Base-by-base conservation (phyloP, 768 basidiomycete species). In the Phanerochaete carnosa region DNA sequence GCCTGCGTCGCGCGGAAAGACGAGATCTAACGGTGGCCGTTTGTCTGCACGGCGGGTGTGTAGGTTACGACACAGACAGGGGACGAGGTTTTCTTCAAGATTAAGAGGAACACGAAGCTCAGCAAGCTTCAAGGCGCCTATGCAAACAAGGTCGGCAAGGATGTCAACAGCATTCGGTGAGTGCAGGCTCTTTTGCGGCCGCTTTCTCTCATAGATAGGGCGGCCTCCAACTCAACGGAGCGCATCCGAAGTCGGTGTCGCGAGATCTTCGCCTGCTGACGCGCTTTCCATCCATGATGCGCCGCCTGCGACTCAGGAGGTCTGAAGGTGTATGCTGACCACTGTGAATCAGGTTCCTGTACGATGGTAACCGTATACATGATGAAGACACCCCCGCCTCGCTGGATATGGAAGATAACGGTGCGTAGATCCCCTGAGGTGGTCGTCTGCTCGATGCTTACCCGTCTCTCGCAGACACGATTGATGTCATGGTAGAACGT, bases 401-500 rank as follows among this genome's bases (percentile, higher is more conserved):
- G 11, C 80, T 98, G 52, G 93, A 92, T 8, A 92, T 97, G 90
- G 92, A 96, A 65, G 90, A 92, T 64, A 88, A 89, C 53, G 90
- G 94, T 92, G 64, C 47, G 84, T 67, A 57, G 19, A 29, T 55
- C 57, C 37, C 46, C 7, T 22, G 22, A 7, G 29, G 9, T 32
- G 22, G 12, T 47, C 59, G 28, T 45, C n/a, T 53, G 52, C 35
- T 15, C 26, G 29, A 30, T 32, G 35, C 43, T 16, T 33, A 43
- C 16, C n/a, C 50, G 58, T 33, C 47, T 57, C 26, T 55, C 30
- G 59, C 68, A 87, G 95, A 98, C 72, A 87, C 93, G 7, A 94
- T 98, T 75, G 95, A 98, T 81, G 95, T 95, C 63, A 92, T 95
- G 89, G 90, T 96, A 61, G 94, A 96, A 78, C 94, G 94, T 95